phyloP scores from a whole-genome alignment of 345 rosid genomes.

The Eucalyptus grandis region DNA sequence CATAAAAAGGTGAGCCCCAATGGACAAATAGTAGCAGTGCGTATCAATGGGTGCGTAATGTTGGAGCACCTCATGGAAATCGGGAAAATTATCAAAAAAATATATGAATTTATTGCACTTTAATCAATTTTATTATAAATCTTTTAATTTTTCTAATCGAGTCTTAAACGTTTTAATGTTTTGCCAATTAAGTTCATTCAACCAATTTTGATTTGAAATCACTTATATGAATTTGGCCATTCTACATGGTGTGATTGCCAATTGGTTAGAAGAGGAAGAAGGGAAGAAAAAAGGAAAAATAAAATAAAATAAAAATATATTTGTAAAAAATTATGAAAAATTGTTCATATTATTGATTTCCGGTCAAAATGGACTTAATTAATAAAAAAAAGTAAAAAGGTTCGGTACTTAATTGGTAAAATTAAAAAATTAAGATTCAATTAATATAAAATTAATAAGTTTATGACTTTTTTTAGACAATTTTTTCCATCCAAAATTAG shows the following conservation, averaged over 20 bases:
- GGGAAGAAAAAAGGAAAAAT: fast-evolving
- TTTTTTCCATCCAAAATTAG: fast-evolving
- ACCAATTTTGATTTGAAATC: fast-evolving
- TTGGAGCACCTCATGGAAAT: background rate
- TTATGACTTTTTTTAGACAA: too few species aligned
- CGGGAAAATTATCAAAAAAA: fast-evolving
- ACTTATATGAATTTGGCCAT: fast-evolving
- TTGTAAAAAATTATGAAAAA: too few species aligned
- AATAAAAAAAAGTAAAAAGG: fast-evolving
- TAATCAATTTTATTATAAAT: fast-evolving
- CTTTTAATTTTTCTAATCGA: fast-evolving
- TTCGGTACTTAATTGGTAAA: fast-evolving
- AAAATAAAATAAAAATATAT: too few species aligned
- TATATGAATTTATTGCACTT: too few species aligned
- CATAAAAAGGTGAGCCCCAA: background rate
- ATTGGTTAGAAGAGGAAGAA: background rate
- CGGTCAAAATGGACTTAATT: fast-evolving
- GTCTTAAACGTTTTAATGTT: fast-evolving
- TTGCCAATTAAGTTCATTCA: fast-evolving
- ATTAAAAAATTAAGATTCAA: fast-evolving
- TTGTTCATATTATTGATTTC: fast-evolving
- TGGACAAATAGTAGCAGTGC: fast-evolving
- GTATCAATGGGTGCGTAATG: background rate
- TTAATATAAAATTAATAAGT: fast-evolving
- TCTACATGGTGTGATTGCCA: fast-evolving